phyloP scores from a whole-genome alignment of 2,329 filamentous ascomycete species.

The Atkinsonella texensis region DNA sequence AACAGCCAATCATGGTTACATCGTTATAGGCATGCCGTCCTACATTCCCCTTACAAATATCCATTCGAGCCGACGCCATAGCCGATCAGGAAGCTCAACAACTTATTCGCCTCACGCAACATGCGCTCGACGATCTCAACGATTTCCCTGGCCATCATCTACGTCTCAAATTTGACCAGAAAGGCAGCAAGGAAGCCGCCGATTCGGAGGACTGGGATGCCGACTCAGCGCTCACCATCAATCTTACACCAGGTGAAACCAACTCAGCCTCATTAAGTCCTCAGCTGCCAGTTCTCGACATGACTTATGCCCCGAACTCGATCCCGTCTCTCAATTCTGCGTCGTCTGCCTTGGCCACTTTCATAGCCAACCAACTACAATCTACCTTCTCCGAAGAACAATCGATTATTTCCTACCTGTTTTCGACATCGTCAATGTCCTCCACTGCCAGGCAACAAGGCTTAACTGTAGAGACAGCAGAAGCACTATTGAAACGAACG shows the following conservation, averaged over 20 bases:
- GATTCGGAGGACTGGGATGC: slow-evolving; percentile 26
- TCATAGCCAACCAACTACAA: slow-evolving; percentile 67
- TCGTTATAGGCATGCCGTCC: slow-evolving; percentile 63
- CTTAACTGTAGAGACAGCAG: slow-evolving; percentile 38
- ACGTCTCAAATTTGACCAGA: slow-evolving; percentile 31
- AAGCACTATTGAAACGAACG: slow-evolving; percentile 54
- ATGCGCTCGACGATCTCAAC: slow-evolving; percentile 74
- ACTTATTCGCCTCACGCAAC: slow-evolving; percentile 70
- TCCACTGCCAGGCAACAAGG: slow-evolving; percentile 33
- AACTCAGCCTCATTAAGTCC: slow-evolving; percentile 53
- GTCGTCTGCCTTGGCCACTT: slow-evolving; percentile 62
- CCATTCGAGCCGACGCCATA: slow-evolving; percentile 57
- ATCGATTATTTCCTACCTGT: slow-evolving; percentile 65
- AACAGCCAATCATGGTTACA: slow-evolving; percentile 4
- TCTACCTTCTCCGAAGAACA: slow-evolving; percentile 79
- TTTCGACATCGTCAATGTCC: slow-evolving; percentile 46
- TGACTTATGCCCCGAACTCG: slow-evolving; percentile 62
- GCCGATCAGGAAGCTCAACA: slow-evolving; percentile 56
- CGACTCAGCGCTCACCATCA: slow-evolving; percentile 54
- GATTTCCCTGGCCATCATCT: slow-evolving; percentile 79
- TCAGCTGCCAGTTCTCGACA: slow-evolving; percentile 59
- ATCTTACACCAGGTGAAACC: slow-evolving; percentile 52
- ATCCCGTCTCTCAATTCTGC: slow-evolving; percentile 55
- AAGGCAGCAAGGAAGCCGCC: slow-evolving; percentile 4
- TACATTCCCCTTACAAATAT: slow-evolving; percentile 76